phyloP scores from a whole-genome alignment of 352 stramenopile genomes.

The Phytophthora constricta region DNA sequence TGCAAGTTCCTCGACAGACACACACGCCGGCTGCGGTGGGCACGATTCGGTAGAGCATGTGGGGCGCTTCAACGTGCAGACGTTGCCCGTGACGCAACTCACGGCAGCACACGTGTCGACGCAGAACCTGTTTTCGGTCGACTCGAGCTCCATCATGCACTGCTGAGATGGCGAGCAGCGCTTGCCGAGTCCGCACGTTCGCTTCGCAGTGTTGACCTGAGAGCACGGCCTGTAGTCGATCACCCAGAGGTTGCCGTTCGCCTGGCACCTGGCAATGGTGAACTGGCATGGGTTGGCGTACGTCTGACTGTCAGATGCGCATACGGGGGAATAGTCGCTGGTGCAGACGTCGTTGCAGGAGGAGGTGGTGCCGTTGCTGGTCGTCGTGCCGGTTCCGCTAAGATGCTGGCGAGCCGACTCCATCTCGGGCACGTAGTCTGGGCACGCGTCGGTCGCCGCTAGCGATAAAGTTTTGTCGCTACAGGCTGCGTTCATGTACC shows the following conservation, averaged over 20 bases:
- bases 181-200: constrained; percentile 16
- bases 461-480: constrained; percentile 27
- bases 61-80: constrained; percentile 16
- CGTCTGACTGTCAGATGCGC: constrained; percentile 38
- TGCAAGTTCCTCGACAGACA: background rate
- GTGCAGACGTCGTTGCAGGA: constrained; percentile 25
- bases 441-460: background rate
- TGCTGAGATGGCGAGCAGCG: constrained; percentile 14
- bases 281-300: constrained; percentile 49
- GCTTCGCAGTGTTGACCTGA: constrained; percentile 10
- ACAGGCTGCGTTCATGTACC: constrained; percentile 44
- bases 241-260: constrained; percentile 28
- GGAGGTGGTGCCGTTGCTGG: background rate
- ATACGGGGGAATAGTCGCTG: constrained; percentile 27
- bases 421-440: constrained; percentile 5
- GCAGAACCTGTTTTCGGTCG: constrained; percentile 17
- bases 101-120: constrained; percentile 11
- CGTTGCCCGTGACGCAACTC: constrained; percentile 5
- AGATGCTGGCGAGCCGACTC: background rate
- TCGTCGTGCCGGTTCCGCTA: background rate
- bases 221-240: constrained; percentile 34
- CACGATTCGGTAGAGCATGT: constrained; percentile 16
- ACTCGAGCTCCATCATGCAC: constrained; percentile 12
- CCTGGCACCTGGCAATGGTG: constrained; percentile 27
- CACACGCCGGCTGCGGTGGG: constrained; percentile 9